Conservation (phyloP, 2,329 filamentous ascomycete species). For the Pseudogymnoascus sp. region DNA sequence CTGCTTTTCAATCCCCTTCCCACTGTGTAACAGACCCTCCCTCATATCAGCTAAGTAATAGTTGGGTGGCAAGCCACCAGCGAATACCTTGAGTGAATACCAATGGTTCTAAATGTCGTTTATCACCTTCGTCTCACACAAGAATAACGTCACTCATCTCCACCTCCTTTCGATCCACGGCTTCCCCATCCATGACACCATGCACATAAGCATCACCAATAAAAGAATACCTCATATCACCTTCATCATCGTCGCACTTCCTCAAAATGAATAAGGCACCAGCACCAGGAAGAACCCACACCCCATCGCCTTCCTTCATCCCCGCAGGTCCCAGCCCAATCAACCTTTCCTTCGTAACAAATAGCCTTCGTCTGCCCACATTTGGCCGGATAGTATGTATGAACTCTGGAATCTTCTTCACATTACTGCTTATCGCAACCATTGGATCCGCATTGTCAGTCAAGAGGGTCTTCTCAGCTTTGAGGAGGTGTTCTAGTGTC, state of each 20-base stretch:
- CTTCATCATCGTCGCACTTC: neutral
- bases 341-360: neutral
- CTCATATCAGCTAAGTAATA: too few relatives aligned
- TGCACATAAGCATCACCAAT: neutral
- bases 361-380: neutral
- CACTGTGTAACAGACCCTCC: too few relatives aligned
- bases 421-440: neutral
- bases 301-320: neutral
- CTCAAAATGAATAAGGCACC: neutral
- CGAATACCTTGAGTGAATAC: neutral
- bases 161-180: neutral
- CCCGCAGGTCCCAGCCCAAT: neutral
- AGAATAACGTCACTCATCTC: neutral
- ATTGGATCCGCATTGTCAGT: neutral
- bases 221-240: neutral
- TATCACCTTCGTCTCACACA: neutral
- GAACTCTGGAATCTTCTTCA: neutral
- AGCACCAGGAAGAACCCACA: neutral
- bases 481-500: neutral
- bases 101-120: neutral
- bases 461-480: neutral
- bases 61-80: too few relatives aligned
- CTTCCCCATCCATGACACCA: neutral
- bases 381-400: neutral
- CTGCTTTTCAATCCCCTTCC: too few relatives aligned